A percentile compares a stretch with the other conserved stretches of the same genome.
phyloP scores from a whole-genome alignment of 176 grass and related monocot species.

The Carex littledalei region DNA sequence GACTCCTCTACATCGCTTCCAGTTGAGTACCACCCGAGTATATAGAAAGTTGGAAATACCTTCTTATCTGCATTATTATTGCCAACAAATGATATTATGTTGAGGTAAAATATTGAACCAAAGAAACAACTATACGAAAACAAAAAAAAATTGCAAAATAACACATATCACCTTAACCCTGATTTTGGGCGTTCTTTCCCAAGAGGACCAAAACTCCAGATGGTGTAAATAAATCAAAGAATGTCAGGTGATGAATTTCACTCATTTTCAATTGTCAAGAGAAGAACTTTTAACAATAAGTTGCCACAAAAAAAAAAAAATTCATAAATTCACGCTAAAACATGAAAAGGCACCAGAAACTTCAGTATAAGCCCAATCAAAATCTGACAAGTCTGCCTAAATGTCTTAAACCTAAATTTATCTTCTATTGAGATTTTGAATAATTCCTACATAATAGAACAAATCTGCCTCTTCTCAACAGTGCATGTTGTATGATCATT shows the following conservation, averaged over 20 bases:
- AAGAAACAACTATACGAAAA: background rate
- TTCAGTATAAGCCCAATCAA: background rate
- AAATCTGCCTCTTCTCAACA: background rate
- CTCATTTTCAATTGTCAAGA: background rate
- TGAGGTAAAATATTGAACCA: background rate
- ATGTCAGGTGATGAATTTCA: background rate
- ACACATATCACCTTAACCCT: background rate
- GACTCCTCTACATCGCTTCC: conserved; percentile 86
- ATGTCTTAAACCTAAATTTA: background rate
- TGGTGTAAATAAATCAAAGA: background rate
- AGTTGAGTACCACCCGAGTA: conserved; percentile 97
- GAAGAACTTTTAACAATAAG: background rate
- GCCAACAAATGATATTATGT: conserved; percentile 18
- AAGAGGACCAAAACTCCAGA: background rate
- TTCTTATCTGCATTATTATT: conserved; percentile 79
- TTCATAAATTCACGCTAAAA: background rate
- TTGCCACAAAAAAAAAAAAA: background rate
- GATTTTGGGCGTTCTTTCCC: background rate
- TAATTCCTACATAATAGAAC: conserved; percentile 3
- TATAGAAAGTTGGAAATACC: conserved; percentile 88
- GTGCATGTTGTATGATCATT: background rate
- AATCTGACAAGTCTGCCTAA: background rate
- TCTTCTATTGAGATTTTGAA: background rate
- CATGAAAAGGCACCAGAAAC: background rate
- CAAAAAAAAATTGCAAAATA: background rate